A percentile compares a stretch with the other conserved stretches of the same genome.
Evolutionary conservation across 2,329 filamentous ascomycete species (phyloP).

Genomic region (Aspergillus novofumigatus): DNA sequence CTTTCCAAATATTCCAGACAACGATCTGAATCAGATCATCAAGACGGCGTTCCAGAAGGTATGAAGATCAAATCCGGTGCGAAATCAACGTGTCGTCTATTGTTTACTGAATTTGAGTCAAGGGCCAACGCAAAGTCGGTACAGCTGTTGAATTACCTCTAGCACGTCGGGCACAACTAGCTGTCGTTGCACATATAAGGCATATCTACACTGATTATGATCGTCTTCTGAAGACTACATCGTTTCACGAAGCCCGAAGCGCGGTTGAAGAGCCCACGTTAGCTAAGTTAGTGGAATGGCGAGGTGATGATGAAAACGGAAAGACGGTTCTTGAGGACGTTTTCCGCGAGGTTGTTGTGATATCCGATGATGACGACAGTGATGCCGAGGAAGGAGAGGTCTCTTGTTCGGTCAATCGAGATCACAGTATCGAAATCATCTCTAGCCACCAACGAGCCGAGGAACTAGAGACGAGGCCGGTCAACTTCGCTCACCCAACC

Average conservation of each 20-base stretch:
- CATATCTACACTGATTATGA: slow-evolving; percentile 62
- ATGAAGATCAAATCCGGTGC: slow-evolving; percentile 16
- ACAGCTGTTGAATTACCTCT: slow-evolving; percentile 52
- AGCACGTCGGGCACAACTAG: slow-evolving; percentile 56
- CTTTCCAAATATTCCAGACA: slow-evolving; percentile 59
- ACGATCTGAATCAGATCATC: slow-evolving; percentile 55
- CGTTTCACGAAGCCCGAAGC: slow-evolving; percentile 52
- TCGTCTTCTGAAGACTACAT: slow-evolving; percentile 49
- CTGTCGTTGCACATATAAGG: slow-evolving; percentile 59
- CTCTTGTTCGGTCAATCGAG: slow-evolving; percentile 23
- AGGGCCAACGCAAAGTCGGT: slow-evolving; percentile 56
- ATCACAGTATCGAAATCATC: slow-evolving; percentile 42
- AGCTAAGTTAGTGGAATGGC: slow-evolving; percentile 58
- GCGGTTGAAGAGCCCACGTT: slow-evolving; percentile 54
- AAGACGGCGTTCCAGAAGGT: slow-evolving; percentile 59
- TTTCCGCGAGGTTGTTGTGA: slow-evolving; percentile 60
- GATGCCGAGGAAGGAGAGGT: slow-evolving; percentile 37
- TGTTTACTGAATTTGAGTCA: slow-evolving; percentile 18
- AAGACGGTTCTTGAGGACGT: slow-evolving; percentile 56
- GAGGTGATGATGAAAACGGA: slow-evolving; percentile 55
- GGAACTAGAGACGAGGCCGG: slow-evolving; percentile 30
- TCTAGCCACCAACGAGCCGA: slow-evolving; percentile 35
- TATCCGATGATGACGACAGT: slow-evolving; percentile 58
- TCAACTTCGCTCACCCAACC: slow-evolving; percentile 21
- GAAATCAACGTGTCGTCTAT: slow-evolving; percentile 2